Base-by-base conservation (phyloP, 768 basidiomycete species). In the Amanita fuliginea region DNA sequence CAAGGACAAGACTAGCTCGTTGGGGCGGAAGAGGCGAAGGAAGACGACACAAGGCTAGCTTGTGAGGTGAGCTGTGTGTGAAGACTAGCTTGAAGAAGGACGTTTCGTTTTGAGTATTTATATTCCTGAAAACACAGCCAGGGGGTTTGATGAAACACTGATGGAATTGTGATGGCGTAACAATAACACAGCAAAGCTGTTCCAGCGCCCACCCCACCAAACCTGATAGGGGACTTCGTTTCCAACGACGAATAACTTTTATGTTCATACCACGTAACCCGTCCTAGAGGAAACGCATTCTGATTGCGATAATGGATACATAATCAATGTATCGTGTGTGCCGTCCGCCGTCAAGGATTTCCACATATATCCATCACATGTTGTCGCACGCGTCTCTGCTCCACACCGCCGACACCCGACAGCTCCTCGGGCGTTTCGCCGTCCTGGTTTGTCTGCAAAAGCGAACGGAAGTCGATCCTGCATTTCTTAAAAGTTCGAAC, bases 391-490 rank as follows among this genome's bases (percentile, higher is more conserved):
- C 78, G 74, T 60, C 76, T 83, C 69, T 96, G 93, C 66, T 96
- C 94, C 51, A 74, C 66, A 11, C 86, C 89, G n/a, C 91, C 90
- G 0, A 97, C 91, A 3, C 95, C 95, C 39, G 81, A 80, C 26
- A 95, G 74, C 49, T 88, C 77, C 66, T 98, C 95, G 16, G 95
- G 85, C n/a, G 78, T 81, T 64, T 85, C 77, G 19, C 79, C 78
- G 47, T 99, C 95, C 43, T 81, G 63, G 60, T 99, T 95, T 50
- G 81, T 67, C 92, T 95, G 53, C 37, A 49, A 51, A 50, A 51
- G 54, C 52, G 48, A 57, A 54, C 52, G 55, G 49, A 59, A 48
- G 37, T 4, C 49, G 22, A 49, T 43, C 9, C 46, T 22, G 51
- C 18, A 22, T 26, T 33, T 49, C 9, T 30, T 30, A 30, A 3